Evolutionary conservation across 768 basidiomycete genomes (phyloP).

Genomic region (Tulasnella sp.): DNA sequence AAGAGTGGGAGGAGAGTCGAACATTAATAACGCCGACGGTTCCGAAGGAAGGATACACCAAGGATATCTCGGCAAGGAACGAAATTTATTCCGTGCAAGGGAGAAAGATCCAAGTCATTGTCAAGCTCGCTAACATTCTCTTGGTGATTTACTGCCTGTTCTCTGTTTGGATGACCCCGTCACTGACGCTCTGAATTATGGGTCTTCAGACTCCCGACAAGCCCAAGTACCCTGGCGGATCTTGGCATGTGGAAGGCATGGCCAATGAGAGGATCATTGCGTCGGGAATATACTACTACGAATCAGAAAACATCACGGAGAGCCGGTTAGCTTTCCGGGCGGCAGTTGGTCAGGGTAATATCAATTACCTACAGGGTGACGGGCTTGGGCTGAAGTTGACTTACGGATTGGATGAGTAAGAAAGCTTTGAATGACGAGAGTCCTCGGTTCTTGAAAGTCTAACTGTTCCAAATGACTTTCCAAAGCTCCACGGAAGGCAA

Average conservation of each 20-base stretch:
- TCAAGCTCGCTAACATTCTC: slow-evolving; percentile 42
- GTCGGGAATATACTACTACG: slow-evolving; percentile 32
- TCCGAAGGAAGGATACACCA: not conserved
- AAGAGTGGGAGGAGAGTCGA: not conserved
- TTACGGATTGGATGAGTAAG: slow-evolving; percentile 38
- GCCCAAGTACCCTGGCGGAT: slow-evolving; percentile 48
- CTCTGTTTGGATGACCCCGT: not conserved
- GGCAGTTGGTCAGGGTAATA: slow-evolving; percentile 29
- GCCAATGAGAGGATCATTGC: slow-evolving; percentile 36
- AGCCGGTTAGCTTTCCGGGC: slow-evolving; percentile 37
- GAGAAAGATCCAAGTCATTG: slow-evolving; percentile 39
- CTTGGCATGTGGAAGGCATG: slow-evolving; percentile 43
- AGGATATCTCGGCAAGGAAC: not conserved
- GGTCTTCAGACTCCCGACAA: slow-evolving; percentile 35
- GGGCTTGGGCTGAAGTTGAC: slow-evolving; percentile 30
- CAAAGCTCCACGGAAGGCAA: not conserved
- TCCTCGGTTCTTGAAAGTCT: slow-evolving; percentile 33
- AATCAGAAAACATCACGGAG: slow-evolving; percentile 37
- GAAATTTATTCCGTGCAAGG: slow-evolving; percentile 34
- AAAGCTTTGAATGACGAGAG: slow-evolving; percentile 47
- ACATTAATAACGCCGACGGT: not conserved
- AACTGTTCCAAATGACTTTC: not conserved
- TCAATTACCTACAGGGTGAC: slow-evolving; percentile 30
- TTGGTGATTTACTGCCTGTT: slow-evolving; percentile 38
- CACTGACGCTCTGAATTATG: not conserved